A percentile compares a stretch with the other conserved stretches of the same genome.
These are phyloP conservation scores for Emmonsiellopsis sp. DNA, from an alignment of 2,329 filamentous ascomycete species.

Conservation along the genomic window DNA sequence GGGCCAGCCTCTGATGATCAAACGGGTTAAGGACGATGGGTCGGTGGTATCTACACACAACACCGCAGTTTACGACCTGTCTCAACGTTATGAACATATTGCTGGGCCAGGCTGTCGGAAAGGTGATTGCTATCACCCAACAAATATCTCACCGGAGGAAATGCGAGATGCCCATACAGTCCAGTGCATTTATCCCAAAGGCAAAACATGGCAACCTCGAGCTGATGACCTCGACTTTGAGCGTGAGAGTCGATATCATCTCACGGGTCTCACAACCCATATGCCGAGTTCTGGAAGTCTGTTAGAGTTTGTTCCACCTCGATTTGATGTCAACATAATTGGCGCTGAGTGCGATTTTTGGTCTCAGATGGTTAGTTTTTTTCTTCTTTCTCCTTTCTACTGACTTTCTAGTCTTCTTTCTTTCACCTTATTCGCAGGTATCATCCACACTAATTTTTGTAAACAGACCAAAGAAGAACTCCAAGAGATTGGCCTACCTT, in stretches of 20 bases:
- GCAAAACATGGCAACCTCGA: background rate
- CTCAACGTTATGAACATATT: conserved; percentile 2
- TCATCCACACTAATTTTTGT: background rate
- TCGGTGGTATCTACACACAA: background rate
- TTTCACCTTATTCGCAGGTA: background rate
- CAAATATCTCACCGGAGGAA: conserved; percentile 3
- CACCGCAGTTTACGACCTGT: background rate
- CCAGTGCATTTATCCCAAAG: conserved; percentile 3
- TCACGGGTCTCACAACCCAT: background rate
- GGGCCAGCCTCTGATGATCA: background rate
- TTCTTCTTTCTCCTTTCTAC: background rate
- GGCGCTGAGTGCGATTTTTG: background rate
- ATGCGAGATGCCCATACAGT: conserved; percentile 5
- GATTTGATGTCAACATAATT: background rate
- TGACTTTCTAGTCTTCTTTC: background rate
- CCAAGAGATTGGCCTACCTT: background rate
- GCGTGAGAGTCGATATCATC: background rate
- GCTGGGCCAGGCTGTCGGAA: conserved; percentile 2
- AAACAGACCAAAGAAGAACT: conserved; percentile 1
- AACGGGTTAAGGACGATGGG: too few relatives aligned
- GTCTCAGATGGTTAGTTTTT: background rate
- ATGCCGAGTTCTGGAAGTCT: background rate
- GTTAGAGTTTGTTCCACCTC: background rate
- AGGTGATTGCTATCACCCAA: background rate
- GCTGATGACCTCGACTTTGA: conserved; percentile 2